phyloP scores from a whole-genome alignment of 257 asterid species.

The Marsdenia floribunda region DNA sequence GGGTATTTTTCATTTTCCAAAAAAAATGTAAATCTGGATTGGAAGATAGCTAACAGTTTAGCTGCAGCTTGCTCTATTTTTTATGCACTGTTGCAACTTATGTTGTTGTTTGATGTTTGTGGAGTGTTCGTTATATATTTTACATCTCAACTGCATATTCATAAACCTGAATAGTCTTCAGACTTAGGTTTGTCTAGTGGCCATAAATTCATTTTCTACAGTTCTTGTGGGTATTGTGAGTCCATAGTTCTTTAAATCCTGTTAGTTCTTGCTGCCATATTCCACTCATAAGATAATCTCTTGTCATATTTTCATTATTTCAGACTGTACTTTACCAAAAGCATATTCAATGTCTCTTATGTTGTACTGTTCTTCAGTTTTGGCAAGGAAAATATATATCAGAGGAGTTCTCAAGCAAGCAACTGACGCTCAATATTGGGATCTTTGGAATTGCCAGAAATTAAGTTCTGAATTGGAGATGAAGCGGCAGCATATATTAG shows the following conservation, averaged over 20 bases:
- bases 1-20: background rate
- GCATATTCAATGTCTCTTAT: background rate
- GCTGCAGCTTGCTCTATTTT: background rate
- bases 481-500: constrained; percentile 57
- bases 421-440: constrained; percentile 74
- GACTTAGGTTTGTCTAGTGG: background rate
- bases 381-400: constrained; percentile 71
- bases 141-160: background rate
- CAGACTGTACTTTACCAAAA: background rate
- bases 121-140: background rate
- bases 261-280: background rate
- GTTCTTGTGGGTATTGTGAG: background rate
- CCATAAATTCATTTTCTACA: background rate
- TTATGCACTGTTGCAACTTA: background rate
- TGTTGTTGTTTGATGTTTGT: background rate
- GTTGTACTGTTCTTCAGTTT: constrained; percentile 24
- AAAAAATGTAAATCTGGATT: background rate
- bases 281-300: background rate
- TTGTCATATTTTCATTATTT: background rate
- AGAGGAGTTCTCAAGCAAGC: constrained; percentile 85
- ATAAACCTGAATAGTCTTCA: background rate
- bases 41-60: background rate
- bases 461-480: constrained; percentile 78
- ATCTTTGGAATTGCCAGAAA: constrained; percentile 85
- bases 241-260: background rate